Percentiles rank a stretch among this genome's conserved stretches.
Conservation (phyloP, 768 basidiomycete species). For the Lactarius quietus region DNA sequence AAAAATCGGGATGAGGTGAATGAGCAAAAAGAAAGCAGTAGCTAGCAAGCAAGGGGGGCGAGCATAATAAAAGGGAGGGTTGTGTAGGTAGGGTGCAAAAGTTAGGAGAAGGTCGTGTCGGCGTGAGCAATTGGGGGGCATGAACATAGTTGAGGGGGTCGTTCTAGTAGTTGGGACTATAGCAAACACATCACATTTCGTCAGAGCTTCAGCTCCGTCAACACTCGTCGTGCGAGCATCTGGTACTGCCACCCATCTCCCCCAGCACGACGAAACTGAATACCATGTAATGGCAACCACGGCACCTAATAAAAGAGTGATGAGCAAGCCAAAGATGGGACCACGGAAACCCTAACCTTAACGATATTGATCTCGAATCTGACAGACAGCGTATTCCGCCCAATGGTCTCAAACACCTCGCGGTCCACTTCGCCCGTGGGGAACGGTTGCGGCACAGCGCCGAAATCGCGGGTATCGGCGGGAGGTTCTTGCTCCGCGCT, state of each 20-base stretch:
- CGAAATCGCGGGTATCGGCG: conserved; percentile 76
- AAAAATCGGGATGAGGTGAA: background rate
- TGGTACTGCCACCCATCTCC: conserved; percentile 98
- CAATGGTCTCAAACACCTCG: conserved; percentile 68
- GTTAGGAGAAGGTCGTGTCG: background rate
- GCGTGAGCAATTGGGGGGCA: background rate
- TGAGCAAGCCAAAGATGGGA: conserved; percentile 32
- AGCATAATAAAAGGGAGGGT: background rate
- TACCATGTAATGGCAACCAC: conserved; percentile 88
- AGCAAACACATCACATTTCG: background rate
- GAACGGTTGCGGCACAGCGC: conserved; percentile 37
- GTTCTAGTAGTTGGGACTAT: background rate
- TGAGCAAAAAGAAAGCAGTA: background rate
- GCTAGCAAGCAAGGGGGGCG: background rate
- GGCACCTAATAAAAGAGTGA: conserved; percentile 58
- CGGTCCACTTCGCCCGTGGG: conserved; percentile 65
- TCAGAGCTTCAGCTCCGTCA: conserved; percentile 84
- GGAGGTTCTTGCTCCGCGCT: conserved; percentile 61
- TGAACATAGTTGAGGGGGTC: background rate
- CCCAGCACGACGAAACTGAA: conserved; percentile 87
- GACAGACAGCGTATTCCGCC: conserved; percentile 77
- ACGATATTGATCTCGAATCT: conserved; percentile 97
- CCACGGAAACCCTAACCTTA: conserved; percentile 55
- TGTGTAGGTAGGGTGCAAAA: background rate
- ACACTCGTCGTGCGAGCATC: conserved; percentile 84